Evolutionary conservation across 2,329 filamentous ascomycete species (phyloP).

Genomic region (Bipolaris zeicola): DNA sequence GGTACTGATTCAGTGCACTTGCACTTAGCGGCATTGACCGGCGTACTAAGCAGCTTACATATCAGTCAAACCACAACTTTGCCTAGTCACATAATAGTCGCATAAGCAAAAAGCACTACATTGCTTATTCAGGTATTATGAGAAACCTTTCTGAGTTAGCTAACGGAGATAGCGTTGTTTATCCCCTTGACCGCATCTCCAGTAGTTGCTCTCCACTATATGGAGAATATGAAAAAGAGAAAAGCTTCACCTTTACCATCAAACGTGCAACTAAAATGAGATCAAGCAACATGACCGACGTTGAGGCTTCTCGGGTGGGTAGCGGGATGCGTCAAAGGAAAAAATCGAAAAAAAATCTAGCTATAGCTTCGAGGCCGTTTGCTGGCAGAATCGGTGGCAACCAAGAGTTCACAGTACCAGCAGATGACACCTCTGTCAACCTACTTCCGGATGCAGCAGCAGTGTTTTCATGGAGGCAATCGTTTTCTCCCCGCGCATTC

Average conservation of each 20-base stretch:
- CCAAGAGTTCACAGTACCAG: background rate
- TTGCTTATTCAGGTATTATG: background rate
- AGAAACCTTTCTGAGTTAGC: background rate
- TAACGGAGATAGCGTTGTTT: background rate
- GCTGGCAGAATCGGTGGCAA: background rate
- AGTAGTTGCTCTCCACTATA: background rate
- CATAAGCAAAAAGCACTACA: background rate
- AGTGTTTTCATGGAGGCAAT: background rate
- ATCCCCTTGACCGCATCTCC: too few relatives aligned
- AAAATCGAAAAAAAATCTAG: background rate
- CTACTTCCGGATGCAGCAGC: background rate
- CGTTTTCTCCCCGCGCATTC: slow-evolving; percentile 12
- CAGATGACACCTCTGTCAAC: background rate
- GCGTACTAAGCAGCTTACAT: slow-evolving; percentile 1
- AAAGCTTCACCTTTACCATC: background rate
- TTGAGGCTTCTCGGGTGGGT: background rate
- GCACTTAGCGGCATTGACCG: background rate
- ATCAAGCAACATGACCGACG: background rate
- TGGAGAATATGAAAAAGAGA: background rate
- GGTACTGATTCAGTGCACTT: background rate
- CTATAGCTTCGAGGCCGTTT: background rate
- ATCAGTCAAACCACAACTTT: background rate
- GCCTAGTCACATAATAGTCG: background rate
- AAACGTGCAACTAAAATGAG: background rate
- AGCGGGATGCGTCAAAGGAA: background rate